Evolutionary conservation across 192 early-diverging fungal species (phyloP), one percentile per base, ranked within the genome.

Genomic region (Rhizophagus prolifer): DNA sequence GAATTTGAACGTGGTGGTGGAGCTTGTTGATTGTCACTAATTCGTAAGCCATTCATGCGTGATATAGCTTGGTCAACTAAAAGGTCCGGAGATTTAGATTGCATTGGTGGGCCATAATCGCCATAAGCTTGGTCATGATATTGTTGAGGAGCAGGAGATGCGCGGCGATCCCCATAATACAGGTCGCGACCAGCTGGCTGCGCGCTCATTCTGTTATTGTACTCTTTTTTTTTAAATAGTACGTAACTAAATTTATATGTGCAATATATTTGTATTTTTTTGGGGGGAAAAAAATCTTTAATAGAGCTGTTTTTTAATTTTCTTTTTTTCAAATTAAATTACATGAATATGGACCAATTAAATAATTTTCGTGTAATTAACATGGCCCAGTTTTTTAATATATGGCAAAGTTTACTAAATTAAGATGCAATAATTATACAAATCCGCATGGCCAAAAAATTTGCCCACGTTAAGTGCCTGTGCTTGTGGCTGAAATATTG

Each of bases 131-230:
- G 28, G 3, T 67, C 65, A 12, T 30, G n/a, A 67, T 38, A 67
- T 12, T 36, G 65, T n/a, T 41, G 65, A 13, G 21, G 28, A 8
- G 21, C 31, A 21, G 65, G 65, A 67, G 19, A 54, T 54, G 50
- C 65, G 30, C 65, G 65, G 30, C 65, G 30, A 16, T 41, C 65
- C 16, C n/a, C 34, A 67, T 41, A 67, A 67, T 64, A 64, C 30
- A 30, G 62, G 6, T 67, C 65, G 19, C 36, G 65, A 21, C 34
- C 19, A 21, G 16, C 9, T 67, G 65, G 34, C 8, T 41, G 31
- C 34, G 31, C 65, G 9, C 65, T 63, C 61, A 63, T 63, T 63
- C 28, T 63, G 9, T 21, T 54, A 19, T 16, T 14, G 13, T 16
- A 6, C 16, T 54, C 14, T 50, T 50, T 5, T 50, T 21, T 50